Evolutionary conservation across 495 filamentous ascomycete genomes (phyloP).

Genomic region (Neurospora africana): DNA sequence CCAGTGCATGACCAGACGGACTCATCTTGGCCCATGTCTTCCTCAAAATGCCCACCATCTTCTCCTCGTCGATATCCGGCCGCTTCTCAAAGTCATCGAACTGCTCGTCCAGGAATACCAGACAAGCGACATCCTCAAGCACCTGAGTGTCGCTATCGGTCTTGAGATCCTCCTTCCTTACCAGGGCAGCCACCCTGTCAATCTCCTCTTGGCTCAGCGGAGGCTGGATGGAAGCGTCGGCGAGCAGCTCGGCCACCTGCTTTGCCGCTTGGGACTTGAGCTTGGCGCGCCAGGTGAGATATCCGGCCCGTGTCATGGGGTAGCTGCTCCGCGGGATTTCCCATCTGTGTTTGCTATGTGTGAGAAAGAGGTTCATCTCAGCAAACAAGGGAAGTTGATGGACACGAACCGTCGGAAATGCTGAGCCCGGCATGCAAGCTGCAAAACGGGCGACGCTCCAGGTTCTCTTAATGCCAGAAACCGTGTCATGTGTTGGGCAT

Average conservation of each 20-base stretch:
- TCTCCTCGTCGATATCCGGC: constrained; percentile 54
- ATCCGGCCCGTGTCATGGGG: constrained; percentile 58
- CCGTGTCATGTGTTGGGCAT: constrained; percentile 64
- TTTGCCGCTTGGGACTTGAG: constrained; percentile 62
- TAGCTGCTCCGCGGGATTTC: constrained; percentile 62
- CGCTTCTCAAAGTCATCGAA: constrained; percentile 60
- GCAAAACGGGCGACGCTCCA: constrained; percentile 49
- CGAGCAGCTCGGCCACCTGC: constrained; percentile 44
- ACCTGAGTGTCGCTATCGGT: constrained; percentile 56
- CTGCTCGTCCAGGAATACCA: constrained; percentile 80
- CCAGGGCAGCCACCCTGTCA: constrained; percentile 45
- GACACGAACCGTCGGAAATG: constrained; percentile 46
- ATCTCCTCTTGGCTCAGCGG: constrained; percentile 28
- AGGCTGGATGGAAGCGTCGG: constrained; percentile 25
- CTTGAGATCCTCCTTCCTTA: constrained; percentile 56
- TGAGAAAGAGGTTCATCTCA: background rate
- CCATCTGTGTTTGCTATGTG: constrained; percentile 46
- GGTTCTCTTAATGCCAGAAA: constrained; percentile 50
- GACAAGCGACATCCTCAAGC: constrained; percentile 74
- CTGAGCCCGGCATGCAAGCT: constrained; percentile 68
- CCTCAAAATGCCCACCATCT: constrained; percentile 58
- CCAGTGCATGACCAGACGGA: constrained; percentile 52
- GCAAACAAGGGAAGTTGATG: background rate
- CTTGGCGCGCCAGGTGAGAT: constrained; percentile 62
- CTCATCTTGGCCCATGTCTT: constrained; percentile 87